Evolutionary conservation across 257 asterid species (phyloP).

Genomic region (Gardenia jasminoides): DNA sequence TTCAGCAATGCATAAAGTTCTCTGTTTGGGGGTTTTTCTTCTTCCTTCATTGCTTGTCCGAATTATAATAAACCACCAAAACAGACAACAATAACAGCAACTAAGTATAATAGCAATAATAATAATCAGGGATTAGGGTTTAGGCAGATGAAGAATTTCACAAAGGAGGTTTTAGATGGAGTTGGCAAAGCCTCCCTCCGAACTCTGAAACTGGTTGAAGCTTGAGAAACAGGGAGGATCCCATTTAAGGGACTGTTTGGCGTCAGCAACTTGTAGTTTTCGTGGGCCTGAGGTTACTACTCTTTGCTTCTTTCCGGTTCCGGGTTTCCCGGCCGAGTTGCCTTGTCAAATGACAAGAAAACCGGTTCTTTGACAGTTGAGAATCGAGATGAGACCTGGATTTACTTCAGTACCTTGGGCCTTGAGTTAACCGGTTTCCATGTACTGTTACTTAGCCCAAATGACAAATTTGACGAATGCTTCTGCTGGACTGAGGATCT

Average conservation of each 20-base stretch:
- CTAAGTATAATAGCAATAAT: too few relatives aligned
- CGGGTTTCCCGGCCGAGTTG: neutral
- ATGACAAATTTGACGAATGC: too few relatives aligned
- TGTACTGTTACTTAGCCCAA: too few relatives aligned
- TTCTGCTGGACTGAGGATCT: too few relatives aligned
- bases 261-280: neutral
- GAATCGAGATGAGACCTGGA: too few relatives aligned
- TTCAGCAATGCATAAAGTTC: slow-evolving; percentile 84
- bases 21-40: slow-evolving; percentile 34
- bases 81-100: neutral
- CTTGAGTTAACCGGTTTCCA: too few relatives aligned
- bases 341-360: neutral
- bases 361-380: too few relatives aligned
- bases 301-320: too few relatives aligned
- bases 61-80: neutral
- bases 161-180: neutral
- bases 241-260: neutral
- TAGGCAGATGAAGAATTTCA: neutral
- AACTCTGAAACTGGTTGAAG: neutral
- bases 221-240: neutral
- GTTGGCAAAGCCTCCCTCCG: neutral
- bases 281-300: neutral
- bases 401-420: too few relatives aligned
- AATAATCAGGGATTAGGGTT: neutral
- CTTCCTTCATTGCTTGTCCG: slow-evolving; percentile 20